Conservation (phyloP, 768 basidiomycete genomes). For the Lactarius sp. region DNA sequence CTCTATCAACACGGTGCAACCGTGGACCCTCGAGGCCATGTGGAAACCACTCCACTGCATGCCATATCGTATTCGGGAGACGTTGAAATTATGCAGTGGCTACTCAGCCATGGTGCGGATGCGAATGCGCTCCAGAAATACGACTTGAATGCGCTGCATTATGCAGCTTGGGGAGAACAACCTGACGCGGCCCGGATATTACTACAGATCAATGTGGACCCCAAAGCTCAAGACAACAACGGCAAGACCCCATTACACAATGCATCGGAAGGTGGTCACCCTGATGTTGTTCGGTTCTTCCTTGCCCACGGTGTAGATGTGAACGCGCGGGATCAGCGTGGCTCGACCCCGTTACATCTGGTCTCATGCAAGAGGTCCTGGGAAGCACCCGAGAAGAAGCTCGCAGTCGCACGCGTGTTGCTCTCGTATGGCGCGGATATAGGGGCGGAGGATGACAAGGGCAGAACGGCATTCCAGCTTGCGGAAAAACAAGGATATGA, state of each 20-base stretch:
- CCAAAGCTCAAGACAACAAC: slow-evolving; percentile 26
- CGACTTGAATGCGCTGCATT: not conserved
- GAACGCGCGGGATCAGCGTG: not conserved
- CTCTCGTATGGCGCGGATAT: not conserved
- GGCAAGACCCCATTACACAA: not conserved
- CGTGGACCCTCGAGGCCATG: not conserved
- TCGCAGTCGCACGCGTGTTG: not conserved
- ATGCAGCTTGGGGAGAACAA: not conserved
- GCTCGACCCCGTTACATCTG: not conserved
- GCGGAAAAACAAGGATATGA: not conserved
- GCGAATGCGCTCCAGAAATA: not conserved
- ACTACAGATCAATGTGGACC: not conserved
- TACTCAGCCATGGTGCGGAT: not conserved
- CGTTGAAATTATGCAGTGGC: not conserved
- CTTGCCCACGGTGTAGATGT: not conserved
- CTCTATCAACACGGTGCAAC: not conserved
- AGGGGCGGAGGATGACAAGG: not conserved
- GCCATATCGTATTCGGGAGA: not conserved
- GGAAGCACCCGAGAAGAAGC: not conserved
- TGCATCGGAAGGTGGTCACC: not conserved
- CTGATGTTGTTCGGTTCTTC: not conserved
- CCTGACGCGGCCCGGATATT: not conserved
- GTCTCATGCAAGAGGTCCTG: accelerated
- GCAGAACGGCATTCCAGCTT: not conserved
- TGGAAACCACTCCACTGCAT: not conserved